A percentile compares a stretch with the other conserved stretches of the same genome.
phyloP scores from a whole-genome alignment of 1,284 basidiomycete genomes.

The Pholiota adiposa region DNA sequence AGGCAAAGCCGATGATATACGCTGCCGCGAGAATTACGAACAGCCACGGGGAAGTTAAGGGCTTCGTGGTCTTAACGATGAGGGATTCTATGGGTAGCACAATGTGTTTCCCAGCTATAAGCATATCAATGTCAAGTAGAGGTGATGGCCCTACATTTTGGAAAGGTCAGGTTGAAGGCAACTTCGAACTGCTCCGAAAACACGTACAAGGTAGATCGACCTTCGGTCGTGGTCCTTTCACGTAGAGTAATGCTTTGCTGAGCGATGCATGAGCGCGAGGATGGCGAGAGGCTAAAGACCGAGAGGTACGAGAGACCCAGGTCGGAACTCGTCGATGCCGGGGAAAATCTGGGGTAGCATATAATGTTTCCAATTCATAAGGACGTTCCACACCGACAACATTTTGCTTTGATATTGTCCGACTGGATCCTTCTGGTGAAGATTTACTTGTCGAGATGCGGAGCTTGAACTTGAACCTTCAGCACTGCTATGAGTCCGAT shows the following conservation, averaged over 20 bases:
- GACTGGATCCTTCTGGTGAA: slow-evolving; percentile 5
- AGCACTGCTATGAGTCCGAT: not conserved
- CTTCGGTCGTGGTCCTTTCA: slow-evolving; percentile 66
- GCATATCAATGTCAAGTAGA: slow-evolving; percentile 53
- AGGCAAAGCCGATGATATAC: slow-evolving; percentile 76
- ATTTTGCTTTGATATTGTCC: slow-evolving; percentile 15
- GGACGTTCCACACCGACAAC: slow-evolving; percentile 13
- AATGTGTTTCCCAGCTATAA: slow-evolving; percentile 40
- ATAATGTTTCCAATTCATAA: slow-evolving; percentile 27
- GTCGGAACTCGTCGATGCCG: slow-evolving; percentile 15
- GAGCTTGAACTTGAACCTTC: slow-evolving; percentile 18
- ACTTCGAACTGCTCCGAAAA: not conserved
- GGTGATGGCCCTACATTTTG: slow-evolving; percentile 53
- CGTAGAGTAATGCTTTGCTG: slow-evolving; percentile 39
- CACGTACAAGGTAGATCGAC: slow-evolving; percentile 57
- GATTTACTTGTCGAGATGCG: slow-evolving; percentile 17
- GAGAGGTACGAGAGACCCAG: slow-evolving; percentile 22
- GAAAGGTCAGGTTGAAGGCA: slow-evolving; percentile 2
- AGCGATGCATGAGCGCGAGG: slow-evolving; percentile 27
- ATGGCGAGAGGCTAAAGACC: slow-evolving; percentile 20
- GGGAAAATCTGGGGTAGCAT: slow-evolving; percentile 17
- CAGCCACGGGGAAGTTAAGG: slow-evolving; percentile 55
- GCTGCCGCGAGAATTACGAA: slow-evolving; percentile 57
- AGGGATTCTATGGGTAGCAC: slow-evolving; percentile 57
- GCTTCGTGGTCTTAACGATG: slow-evolving; percentile 52